These are phyloP conservation scores for Vigna reflexopilosa DNA, from an alignment of 306 rosid species.

Conservation along the genomic window DNA sequence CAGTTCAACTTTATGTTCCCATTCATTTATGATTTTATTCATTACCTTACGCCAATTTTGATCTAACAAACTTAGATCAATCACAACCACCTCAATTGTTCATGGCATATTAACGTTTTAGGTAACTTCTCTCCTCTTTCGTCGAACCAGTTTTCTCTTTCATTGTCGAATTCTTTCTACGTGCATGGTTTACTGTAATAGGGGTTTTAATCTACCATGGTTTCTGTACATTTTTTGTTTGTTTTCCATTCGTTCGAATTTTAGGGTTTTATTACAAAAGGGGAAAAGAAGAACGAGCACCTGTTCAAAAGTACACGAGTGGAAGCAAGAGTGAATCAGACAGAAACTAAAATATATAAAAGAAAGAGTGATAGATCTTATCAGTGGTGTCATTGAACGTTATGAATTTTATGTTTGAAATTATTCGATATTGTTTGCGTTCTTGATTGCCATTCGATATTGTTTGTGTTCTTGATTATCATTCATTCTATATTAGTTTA, in stretches of 20 bases:
- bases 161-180: not conserved
- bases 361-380: not conserved
- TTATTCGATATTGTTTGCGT: not conserved
- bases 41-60: not conserved
- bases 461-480: not conserved
- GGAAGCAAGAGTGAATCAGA: not conserved
- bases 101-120: not conserved
- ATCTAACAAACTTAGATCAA: not conserved
- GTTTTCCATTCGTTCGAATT: not conserved
- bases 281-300: not conserved
- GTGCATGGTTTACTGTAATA: not conserved
- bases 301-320: not conserved
- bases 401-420: conserved; percentile 3
- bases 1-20: not conserved
- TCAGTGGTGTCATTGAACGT: not conserved
- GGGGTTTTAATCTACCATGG: not conserved
- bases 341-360: not conserved
- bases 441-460: not conserved
- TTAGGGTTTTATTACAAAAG: not conserved
- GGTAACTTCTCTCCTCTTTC: not conserved
- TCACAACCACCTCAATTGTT: conserved; percentile 8
- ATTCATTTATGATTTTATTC: not conserved
- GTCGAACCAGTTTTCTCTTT: not conserved
- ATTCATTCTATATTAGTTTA: conserved; percentile 16
- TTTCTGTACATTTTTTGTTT: not conserved